Evolutionary conservation across 768 basidiomycete genomes (phyloP), one percentile per base, ranked within the genome.

Genomic region (Tephrocybe rancida): DNA sequence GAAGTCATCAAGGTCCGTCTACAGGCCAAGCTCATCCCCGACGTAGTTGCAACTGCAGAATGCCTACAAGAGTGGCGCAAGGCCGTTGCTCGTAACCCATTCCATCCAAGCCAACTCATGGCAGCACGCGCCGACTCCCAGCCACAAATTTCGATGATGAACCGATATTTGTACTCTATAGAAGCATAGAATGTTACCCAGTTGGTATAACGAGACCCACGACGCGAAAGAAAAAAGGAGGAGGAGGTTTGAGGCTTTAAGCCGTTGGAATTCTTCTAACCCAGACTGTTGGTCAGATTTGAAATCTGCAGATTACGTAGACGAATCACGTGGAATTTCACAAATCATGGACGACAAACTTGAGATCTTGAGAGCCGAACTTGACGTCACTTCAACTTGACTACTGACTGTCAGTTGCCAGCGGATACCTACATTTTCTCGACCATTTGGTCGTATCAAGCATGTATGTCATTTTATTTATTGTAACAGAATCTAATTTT

Each of bases 41-140:
- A 34, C n/a, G 50, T 25, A n/a, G 50, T 22, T 30, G 30, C 27
- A 29, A 49, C 32, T 8, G 43, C 25, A 43, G 57, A 52, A 41
- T 51, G 58, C 50, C 57, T 59, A 37, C 49, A 63, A 25, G 57
- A 42, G 21, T 61, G 57, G 51, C 42, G 57, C 29, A 55, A 9
- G 21, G 57, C 54, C 26, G 39, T 34, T 26, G 46, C 27, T 34
- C 51, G 57, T 34, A 61, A 14, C n/a, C 57, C 50, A 26, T 55
- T 54, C 55, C 57, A 56, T 24, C 62, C 58, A 19, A 61, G 43
- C 60, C 62, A 64, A 48, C 58, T 64, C 63, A 64, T 64, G 54
- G 30, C 49, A 26, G n/a, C 39, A 46, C 43, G 29, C 38, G 7
- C 35, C 37, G 25, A 30, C 37, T 39, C 18, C 48, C 48, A 25